Conservation (phyloP, 176 grass and related monocot genomes). For the Aegilops sharonensis region DNA sequence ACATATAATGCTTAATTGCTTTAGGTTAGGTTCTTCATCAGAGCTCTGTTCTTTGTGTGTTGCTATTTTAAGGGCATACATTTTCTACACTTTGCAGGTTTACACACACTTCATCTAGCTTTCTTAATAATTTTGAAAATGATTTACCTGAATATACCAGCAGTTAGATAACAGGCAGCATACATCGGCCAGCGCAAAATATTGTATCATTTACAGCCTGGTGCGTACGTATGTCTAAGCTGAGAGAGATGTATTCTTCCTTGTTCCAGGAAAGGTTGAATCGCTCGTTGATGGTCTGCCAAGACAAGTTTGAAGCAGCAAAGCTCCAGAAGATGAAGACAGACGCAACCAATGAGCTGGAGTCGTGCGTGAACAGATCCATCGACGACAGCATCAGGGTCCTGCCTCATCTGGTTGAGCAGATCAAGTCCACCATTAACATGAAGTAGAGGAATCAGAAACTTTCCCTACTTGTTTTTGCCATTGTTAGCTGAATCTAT, state of each 20-base stretch:
- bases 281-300: slow-evolving; percentile 76
- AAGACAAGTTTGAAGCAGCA: slow-evolving; percentile 82
- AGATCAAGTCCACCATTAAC: slow-evolving; percentile 59
- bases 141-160: neutral
- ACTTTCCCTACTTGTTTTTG: neutral
- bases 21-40: neutral
- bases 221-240: neutral
- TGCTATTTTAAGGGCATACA: slow-evolving; percentile 1
- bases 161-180: neutral
- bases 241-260: neutral
- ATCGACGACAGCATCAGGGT: slow-evolving; percentile 72
- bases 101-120: neutral
- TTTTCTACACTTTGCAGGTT: neutral
- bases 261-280: slow-evolving; percentile 74
- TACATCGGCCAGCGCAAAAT: neutral
- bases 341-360: slow-evolving; percentile 58
- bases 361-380: slow-evolving; percentile 73
- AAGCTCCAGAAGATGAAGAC: slow-evolving; percentile 85
- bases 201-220: neutral
- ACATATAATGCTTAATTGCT: neutral
- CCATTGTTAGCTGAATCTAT: neutral
- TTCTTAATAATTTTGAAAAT: neutral
- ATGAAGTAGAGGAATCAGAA: slow-evolving; percentile 50
- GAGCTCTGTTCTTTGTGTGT: neutral
- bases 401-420: slow-evolving; percentile 68